Evolutionary conservation across 495 filamentous ascomycete genomes (phyloP).

Genomic region (Penicillium odoratum): DNA sequence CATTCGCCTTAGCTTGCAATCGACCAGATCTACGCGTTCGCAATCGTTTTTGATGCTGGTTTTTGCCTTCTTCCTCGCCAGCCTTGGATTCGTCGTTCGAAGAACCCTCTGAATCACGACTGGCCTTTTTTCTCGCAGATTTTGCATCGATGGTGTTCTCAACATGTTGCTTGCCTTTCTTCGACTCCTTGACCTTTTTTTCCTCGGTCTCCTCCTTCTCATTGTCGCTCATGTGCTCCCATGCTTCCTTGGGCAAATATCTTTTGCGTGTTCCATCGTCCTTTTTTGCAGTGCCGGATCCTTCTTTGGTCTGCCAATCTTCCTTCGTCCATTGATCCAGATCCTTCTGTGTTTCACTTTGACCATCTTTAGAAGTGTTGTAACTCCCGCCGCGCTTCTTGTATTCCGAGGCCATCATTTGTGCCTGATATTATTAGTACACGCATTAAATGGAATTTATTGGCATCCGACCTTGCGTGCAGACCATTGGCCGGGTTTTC

Average conservation of each 20-base stretch:
- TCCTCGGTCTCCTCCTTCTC: constrained; percentile 47
- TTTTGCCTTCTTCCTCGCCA: not conserved
- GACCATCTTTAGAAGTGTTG: constrained; percentile 42
- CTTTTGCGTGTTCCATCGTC: constrained; percentile 46
- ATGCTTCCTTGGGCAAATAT: constrained; percentile 51
- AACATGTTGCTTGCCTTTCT: constrained; percentile 48
- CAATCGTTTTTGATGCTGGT: not conserved
- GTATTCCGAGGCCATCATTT: constrained; percentile 54
- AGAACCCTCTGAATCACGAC: not conserved
- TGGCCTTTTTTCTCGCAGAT: constrained; percentile 31
- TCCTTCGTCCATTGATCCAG: constrained; percentile 48
- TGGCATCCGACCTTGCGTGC: constrained; percentile 41
- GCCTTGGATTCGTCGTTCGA: not conserved
- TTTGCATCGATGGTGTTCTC: constrained; percentile 43
- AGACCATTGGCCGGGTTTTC: constrained; percentile 51
- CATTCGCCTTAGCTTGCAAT: not conserved
- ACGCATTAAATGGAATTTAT: not conserved
- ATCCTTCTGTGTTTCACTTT: constrained; percentile 42
- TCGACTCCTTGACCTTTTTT: constrained; percentile 43
- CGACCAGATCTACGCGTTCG: not conserved
- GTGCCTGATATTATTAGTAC: constrained; percentile 28
- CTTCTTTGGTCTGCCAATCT: constrained; percentile 54
- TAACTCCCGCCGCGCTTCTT: constrained; percentile 52
- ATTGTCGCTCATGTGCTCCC: constrained; percentile 46
- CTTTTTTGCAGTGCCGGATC: constrained; percentile 41